phyloP scores from a whole-genome alignment of 164 flowering plant species.

The Kingdonia uniflora region DNA sequence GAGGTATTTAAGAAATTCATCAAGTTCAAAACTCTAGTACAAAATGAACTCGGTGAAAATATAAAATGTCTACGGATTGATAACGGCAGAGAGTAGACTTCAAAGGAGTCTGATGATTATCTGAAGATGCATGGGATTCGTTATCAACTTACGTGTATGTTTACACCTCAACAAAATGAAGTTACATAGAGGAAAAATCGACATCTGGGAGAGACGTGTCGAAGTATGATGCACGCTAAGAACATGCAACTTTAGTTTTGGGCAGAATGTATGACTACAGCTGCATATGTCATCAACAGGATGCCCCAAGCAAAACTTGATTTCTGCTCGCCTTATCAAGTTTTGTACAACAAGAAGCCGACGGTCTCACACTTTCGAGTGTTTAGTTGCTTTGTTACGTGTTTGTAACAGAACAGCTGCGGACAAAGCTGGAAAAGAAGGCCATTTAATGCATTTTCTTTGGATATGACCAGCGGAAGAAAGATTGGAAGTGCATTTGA shows the following conservation, averaged over 20 bases:
- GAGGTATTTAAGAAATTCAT: too few relatives aligned
- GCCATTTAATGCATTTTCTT: not conserved
- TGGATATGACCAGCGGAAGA: not conserved
- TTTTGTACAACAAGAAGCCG: conserved; percentile 1
- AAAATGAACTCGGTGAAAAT: too few relatives aligned
- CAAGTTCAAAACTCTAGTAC: too few relatives aligned
- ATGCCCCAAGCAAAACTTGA: conserved; percentile 2
- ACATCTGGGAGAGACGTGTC: too few relatives aligned
- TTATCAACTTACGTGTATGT: too few relatives aligned
- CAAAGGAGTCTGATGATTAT: too few relatives aligned
- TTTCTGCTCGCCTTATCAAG: not conserved
- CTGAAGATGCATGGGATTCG: too few relatives aligned
- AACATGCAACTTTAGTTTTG: not conserved
- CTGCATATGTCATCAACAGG: conserved; percentile 2
- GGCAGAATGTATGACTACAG: not conserved
- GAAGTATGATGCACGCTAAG: conserved; percentile 4
- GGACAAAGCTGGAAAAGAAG: conserved; percentile 3
- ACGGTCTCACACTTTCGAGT: not conserved
- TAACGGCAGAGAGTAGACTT: too few relatives aligned
- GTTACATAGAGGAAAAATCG: too few relatives aligned
- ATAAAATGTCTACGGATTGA: too few relatives aligned
- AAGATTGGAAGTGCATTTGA: not conserved
- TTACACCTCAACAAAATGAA: too few relatives aligned
- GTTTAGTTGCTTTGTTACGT: not conserved
- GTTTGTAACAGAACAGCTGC: not conserved